Base-by-base conservation (phyloP, 768 basidiomycete genomes). In the Mycena venus region DNA sequence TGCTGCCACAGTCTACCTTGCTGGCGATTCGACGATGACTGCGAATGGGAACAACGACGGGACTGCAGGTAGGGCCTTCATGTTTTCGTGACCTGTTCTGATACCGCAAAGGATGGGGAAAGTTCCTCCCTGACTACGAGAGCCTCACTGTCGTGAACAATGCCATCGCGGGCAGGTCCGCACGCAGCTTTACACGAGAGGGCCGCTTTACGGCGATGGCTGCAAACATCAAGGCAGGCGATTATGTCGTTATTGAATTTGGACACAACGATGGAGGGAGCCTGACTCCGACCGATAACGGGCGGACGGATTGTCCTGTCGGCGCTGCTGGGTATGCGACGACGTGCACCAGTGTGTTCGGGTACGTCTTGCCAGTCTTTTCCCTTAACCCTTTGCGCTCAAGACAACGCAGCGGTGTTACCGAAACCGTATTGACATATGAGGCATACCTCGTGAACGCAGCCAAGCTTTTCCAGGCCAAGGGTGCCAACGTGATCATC, bases 161-260 rank as follows among this genome's bases (percentile, higher is more conserved):
- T 47, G 84, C 84, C 11, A 80, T 83, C 38, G 80, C 80, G 9
- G 84, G 84, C 10, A 68, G 80, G 25, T 82, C 79, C 32, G 82
- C 84, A 14, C 79, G 84, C 58, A 82, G 81, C 64, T 85, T 79
- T 49, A 83, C 80, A 7, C 79, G 82, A 31, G 80, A 82, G 49
- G 84, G 84, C 15, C 74, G 78, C 19, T 84, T 84, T 67, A 76
- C 77, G 19, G 78, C 72, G 21, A 72, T 82, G 56, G 77, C 80
- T 63, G 77, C 80, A 63, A 79, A 73, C 34, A 78, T 70, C 31
- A 62, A 78, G 42, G 70, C 72, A 19, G 76, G 77, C 23, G 77
- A 79, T 55, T 79, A 75, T 69, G 81, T 82, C 38, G 68, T 83
- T 47, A 82, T 83, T 27, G 81, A 83, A 56, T 83, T 84, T 44